These are phyloP conservation scores for Thamnidium elegans DNA, from an alignment of 192 early-diverging fungal genomes.

Conservation along the genomic window DNA sequence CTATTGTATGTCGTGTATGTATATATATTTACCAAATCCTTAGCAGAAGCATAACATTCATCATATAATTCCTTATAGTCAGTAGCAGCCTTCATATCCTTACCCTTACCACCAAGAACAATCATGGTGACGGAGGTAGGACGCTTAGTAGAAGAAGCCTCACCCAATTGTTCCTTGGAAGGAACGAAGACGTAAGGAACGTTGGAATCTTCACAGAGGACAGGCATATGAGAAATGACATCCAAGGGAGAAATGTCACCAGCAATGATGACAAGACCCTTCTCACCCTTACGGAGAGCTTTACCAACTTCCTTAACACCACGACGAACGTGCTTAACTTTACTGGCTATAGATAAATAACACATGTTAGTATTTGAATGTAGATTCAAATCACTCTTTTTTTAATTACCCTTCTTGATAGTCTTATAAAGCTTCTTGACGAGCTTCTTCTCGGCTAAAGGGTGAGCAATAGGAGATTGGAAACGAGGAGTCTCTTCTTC, in stretches of 20 bases:
- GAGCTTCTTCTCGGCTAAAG: constrained; percentile 80
- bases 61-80: constrained; percentile 89
- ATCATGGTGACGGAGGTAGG: constrained; percentile 92
- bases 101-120: constrained; percentile 74
- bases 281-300: constrained; percentile 90
- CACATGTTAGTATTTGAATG: neutral
- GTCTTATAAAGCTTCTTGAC: constrained; percentile 85
- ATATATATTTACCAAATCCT: constrained; percentile 60
- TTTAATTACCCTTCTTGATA: constrained; percentile 78
- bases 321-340: constrained; percentile 84
- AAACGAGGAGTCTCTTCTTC: constrained; percentile 51
- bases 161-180: constrained; percentile 93
- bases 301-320: constrained; percentile 99
- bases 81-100: constrained; percentile 62
- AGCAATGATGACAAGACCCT: constrained; percentile 92
- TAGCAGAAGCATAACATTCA: constrained; percentile 74
- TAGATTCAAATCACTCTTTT: neutral
- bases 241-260: constrained; percentile 97
- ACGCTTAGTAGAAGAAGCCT: constrained; percentile 89
- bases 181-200: constrained; percentile 97
- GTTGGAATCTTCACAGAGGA: constrained; percentile 93
- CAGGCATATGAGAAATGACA: constrained; percentile 95
- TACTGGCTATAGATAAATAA: constrained; percentile 57
- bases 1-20: neutral
- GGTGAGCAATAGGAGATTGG: constrained; percentile 71